A percentile compares a stretch with the other conserved stretches of the same genome.
phyloP scores from a whole-genome alignment of 495 filamentous ascomycete genomes.

The Penicillium diatomitis region DNA sequence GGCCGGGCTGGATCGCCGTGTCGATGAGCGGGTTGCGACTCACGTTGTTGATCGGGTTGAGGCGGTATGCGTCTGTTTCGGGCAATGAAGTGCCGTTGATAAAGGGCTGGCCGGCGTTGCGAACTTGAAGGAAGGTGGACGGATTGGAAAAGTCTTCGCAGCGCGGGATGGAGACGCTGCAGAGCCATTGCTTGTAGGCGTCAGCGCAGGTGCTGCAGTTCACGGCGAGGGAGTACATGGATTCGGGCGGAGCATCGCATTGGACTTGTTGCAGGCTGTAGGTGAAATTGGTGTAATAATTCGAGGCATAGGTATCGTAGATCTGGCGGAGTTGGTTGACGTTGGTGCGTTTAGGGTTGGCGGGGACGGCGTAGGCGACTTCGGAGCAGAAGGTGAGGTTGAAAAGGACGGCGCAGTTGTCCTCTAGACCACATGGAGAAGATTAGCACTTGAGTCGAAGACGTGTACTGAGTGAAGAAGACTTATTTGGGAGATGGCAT shows the following conservation, averaged over 20 bases:
- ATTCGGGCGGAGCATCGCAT: conserved; percentile 62
- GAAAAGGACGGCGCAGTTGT: conserved; percentile 76
- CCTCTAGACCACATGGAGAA: conserved; percentile 26
- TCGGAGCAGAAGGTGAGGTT: conserved; percentile 78
- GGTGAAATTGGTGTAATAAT: conserved; percentile 63
- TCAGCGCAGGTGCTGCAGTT: conserved; percentile 64
- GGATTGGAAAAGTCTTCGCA: conserved; percentile 70
- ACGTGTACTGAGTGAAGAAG: background rate
- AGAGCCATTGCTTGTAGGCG: conserved; percentile 92
- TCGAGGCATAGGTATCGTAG: conserved; percentile 58
- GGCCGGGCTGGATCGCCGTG: conserved; percentile 60
- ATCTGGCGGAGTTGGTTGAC: conserved; percentile 43
- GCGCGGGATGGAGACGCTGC: conserved; percentile 81
- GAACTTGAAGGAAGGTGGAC: conserved; percentile 48
- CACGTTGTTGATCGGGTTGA: conserved; percentile 26
- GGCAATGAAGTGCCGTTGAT: conserved; percentile 52
- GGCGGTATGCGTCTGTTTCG: conserved; percentile 23
- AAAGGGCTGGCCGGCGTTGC: conserved; percentile 60
- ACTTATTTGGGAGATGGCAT: background rate
- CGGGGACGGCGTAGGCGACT: conserved; percentile 82
- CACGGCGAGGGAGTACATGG: conserved; percentile 70
- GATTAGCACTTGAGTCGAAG: conserved; percentile 1
- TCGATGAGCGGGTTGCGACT: conserved; percentile 71
- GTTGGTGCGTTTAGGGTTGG: conserved; percentile 46
- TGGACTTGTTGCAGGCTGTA: conserved; percentile 75